These are phyloP conservation scores for Xylaria nigripes DNA, from an alignment of 495 filamentous ascomycete genomes.

Conservation along the genomic window DNA sequence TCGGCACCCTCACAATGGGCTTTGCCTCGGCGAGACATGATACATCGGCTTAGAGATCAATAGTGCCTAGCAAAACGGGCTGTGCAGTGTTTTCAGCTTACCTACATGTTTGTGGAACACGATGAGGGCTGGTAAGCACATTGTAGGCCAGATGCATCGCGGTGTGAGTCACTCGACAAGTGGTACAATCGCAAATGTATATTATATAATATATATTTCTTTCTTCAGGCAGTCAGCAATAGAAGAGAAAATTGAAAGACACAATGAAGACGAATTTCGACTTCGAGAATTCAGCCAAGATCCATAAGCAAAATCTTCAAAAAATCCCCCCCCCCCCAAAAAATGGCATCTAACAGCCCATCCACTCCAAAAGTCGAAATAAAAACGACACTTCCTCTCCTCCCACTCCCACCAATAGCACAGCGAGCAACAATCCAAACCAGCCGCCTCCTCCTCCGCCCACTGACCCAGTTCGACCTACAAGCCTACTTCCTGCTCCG, in stretches of 20 bases:
- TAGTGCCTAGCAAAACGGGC: not conserved
- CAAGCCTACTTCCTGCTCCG: slow-evolving; percentile 28
- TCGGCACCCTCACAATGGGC: no score
- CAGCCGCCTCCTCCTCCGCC: slow-evolving; percentile 33
- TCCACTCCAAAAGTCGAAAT: not conserved
- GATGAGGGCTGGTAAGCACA: not conserved
- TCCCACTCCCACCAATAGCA: slow-evolving; percentile 16
- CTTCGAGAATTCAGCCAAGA: not conserved
- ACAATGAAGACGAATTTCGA: not conserved
- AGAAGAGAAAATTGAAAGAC: not conserved
- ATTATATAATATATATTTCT: not conserved
- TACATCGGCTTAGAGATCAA: no score
- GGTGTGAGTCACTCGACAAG: slow-evolving; percentile 3
- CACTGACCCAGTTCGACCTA: slow-evolving; percentile 24
- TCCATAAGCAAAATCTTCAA: not conserved
- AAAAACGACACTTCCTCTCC: slow-evolving; percentile 24
- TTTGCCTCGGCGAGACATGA: no score
- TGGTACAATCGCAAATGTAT: not conserved
- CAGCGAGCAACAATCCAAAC: slow-evolving; percentile 25
- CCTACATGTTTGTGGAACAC: not conserved
- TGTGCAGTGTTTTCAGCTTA: not conserved
- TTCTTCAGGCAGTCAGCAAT: not conserved
- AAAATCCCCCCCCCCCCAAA: no score
- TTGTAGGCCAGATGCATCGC: not conserved
- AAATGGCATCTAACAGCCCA: slow-evolving; percentile 2